Base-by-base conservation (phyloP, 768 basidiomycete genomes). In the Grammothele lineata region DNA sequence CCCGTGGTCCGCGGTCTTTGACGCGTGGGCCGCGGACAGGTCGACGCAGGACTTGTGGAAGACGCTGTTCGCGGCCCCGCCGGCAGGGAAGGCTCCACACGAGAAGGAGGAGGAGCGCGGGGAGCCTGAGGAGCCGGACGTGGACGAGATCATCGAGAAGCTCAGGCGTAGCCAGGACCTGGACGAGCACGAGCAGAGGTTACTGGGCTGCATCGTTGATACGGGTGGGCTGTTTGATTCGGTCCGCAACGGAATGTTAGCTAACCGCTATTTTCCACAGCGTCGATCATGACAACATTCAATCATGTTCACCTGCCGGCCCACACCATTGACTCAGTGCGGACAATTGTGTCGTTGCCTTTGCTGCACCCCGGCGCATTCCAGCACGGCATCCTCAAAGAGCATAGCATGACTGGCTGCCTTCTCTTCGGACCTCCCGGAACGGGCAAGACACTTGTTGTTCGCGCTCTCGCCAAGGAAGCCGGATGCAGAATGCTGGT, bases 371-470 rank as follows among this genome's bases (percentile, higher is more conserved):
- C 93, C 7, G 70, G 78, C 26, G 92, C 93, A 1, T 97, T 97
- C 69, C 78, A 83, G 56, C 80, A 81, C 60, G 93, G 93, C 30
- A 87, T 97, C 44, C 70, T 97, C 36, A 94, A 89, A 65, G 85
- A 92, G 54, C 92, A 97, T 61, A 77, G 85, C 5, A 94, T 95
- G 78, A 86, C 82, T 1, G 93, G 94, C 2, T 92, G 89, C 55
- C 76, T 97, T 40, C 69, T 97, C 18, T 95, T 95, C 63, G 93
- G 93, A 4, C 93, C 93, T 43, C 92, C 90, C 14, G 93, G 93
- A 35, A 83, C 81, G n/a, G 93, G 93, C 3, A 95, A 95, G 67
- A 94, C 92, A 0, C 70, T 94, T 14, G 76, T 92, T 9, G 91
- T 92, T 9, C 81, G 92, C 38, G 93, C 93, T 17, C 75, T 97